Base-by-base conservation (phyloP, 371 early-diverging fungal species). In the Mucor saturninus region DNA sequence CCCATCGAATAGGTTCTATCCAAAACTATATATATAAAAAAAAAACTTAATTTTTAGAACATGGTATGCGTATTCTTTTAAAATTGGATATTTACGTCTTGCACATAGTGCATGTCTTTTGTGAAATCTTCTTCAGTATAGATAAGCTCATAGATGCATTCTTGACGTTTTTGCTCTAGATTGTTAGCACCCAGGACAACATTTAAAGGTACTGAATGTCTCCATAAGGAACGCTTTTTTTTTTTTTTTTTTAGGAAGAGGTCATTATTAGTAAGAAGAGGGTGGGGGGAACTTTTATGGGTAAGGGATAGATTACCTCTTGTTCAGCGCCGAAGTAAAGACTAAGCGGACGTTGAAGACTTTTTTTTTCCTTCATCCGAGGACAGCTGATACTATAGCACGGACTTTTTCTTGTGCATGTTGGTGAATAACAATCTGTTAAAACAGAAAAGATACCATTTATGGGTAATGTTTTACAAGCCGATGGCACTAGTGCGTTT, bases 331-430 rank as follows among this genome's bases (percentile, higher is more conserved):
- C 11, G 43, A 51, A 43, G 6, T 52, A 38, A 32, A 45, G 3
- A 21, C 53, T 56, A 6, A 50, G 13, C 1, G 59, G 59, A 1
- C 59, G 59, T 2, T 48, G 50, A 2, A 59, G 14, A 29, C 15
- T 30, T 28, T 59, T 59, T 11, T 55, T 40, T 14, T 42, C 35
- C n/a, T 56, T 48, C 50, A 72, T 70, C 31, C 86, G 63, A 4
- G 90, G 90, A 66, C 90, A 90, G n/a, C 80, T 72, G 4, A 72
- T 62, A 51, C 86, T 85, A 61, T 89, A 90, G 62, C 89, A 90
- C 13, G 80, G 65, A 21, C 54, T 63, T 5, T 82, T 83, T 8
- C 74, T 31, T 9, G 83, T 69, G 59, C 90, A 90, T 1, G 89
- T 89, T 0, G 89, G 87, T 5, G 87, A 86, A 69, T 88, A 90